Percentiles rank a stretch among this genome's conserved stretches.
These are phyloP conservation scores for Warburgia ugandensis DNA, from an alignment of 164 flowering plant genomes.

Conservation along the genomic window DNA sequence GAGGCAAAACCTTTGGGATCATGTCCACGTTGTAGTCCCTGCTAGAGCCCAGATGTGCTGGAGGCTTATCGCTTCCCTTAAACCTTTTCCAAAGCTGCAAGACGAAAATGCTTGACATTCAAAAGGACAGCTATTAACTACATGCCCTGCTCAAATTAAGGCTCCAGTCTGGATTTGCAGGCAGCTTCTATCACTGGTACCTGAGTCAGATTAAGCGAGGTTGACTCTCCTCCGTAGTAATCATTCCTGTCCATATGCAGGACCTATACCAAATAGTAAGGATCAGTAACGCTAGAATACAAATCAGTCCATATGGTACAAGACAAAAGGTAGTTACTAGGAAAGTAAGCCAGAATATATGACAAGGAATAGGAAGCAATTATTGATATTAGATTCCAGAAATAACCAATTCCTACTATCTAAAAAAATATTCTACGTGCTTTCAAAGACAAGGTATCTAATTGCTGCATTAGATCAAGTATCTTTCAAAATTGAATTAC, in stretches of 20 bases:
- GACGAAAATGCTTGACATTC: background rate
- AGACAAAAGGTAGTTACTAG: background rate
- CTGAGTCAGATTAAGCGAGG: constrained; percentile 75
- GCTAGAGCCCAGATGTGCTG: constrained; percentile 76
- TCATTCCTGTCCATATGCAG: constrained; percentile 91
- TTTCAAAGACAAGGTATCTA: no score
- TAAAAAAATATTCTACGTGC: no score
- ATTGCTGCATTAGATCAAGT: no score
- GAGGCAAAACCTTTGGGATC: constrained; percentile 99
- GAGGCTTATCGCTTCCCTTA: constrained; percentile 72
- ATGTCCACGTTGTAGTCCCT: constrained; percentile 94
- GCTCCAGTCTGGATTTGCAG: background rate
- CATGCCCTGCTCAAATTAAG: no score
- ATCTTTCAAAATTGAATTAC: no score
- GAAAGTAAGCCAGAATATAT: background rate
- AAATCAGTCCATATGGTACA: background rate
- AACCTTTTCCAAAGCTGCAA: constrained; percentile 86
- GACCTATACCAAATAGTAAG: constrained; percentile 35
- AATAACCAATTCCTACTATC: background rate
- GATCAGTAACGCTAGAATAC: background rate
- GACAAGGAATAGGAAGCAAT: background rate
- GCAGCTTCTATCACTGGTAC: constrained; percentile 19
- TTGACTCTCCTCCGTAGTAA: constrained; percentile 88
- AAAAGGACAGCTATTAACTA: no score
- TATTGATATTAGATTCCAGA: background rate